Evolutionary conservation across 2,329 filamentous ascomycete species (phyloP).

Genomic region (Mariannaea elegans): DNA sequence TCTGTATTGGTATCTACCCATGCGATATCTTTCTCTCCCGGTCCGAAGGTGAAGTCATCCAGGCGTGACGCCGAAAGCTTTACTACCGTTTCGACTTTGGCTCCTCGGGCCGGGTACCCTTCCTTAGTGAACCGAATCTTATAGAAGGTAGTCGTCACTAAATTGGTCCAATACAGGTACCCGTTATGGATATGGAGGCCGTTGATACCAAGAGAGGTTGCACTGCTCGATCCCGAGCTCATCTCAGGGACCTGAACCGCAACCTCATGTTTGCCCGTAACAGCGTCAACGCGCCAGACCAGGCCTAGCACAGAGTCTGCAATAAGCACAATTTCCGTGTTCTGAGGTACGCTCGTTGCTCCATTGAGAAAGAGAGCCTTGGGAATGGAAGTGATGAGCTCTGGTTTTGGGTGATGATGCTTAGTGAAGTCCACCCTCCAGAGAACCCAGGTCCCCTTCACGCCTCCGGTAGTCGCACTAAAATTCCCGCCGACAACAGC

Average conservation of each 20-base stretch:
- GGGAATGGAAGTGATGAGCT: not conserved
- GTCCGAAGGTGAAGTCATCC: constrained; percentile 5
- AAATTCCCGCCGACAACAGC: not conserved
- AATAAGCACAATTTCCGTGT: not conserved
- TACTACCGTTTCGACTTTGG: not conserved
- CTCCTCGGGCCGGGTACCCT: not conserved
- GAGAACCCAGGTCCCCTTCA: not conserved
- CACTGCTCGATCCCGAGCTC: not conserved
- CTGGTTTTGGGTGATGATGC: not conserved
- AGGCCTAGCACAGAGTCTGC: constrained; percentile 1
- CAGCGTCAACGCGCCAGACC: not conserved
- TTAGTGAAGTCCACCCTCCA: not conserved
- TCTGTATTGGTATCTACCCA: constrained; percentile 3
- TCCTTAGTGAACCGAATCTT: not conserved
- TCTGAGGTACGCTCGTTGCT: not conserved
- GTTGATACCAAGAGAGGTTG: not conserved
- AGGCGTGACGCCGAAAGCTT: not conserved
- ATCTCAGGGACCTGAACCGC: not conserved
- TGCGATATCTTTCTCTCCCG: not conserved
- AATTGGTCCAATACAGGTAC: constrained; percentile 5
- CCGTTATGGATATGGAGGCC: not conserved
- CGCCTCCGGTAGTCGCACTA: not conserved
- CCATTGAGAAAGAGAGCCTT: constrained; percentile 2
- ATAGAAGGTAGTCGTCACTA: not conserved
- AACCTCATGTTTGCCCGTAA: not conserved